phyloP scores from a whole-genome alignment of 1,284 basidiomycete species.

The Lentinula novae-zelandiae region DNA sequence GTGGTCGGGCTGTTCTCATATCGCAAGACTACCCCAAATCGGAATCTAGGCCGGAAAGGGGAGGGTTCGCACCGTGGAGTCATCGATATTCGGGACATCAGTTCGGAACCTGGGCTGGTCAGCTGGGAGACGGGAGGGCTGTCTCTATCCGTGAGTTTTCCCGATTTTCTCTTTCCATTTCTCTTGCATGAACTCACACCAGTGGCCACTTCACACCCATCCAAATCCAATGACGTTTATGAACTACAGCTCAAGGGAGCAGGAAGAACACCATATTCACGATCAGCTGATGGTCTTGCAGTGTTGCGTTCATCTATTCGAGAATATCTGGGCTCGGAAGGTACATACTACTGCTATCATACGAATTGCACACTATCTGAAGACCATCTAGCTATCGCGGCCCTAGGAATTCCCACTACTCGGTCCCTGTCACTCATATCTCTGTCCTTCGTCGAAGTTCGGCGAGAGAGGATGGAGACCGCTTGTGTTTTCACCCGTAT shows the following conservation, averaged over 20 bases:
- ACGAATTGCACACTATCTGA: background rate
- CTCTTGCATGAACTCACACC: conserved; percentile 1
- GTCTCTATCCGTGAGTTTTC: conserved; percentile 70
- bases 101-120: conserved; percentile 88
- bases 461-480: conserved; percentile 76
- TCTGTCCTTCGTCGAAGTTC: conserved; percentile 72
- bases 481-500: conserved; percentile 83
- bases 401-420: conserved; percentile 85
- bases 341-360: conserved; percentile 31
- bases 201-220: conserved; percentile 77
- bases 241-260: conserved; percentile 95
- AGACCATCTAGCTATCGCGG: conserved; percentile 71
- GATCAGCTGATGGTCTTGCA: conserved; percentile 89
- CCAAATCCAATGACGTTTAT: conserved; percentile 51
- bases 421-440: conserved; percentile 82
- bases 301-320: conserved; percentile 90
- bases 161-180: background rate
- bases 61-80: conserved; percentile 82
- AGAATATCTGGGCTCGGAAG: conserved; percentile 88
- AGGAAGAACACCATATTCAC: conserved; percentile 91
- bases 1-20: conserved; percentile 75
- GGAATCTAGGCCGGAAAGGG: conserved; percentile 24
- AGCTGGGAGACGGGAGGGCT: conserved; percentile 93
- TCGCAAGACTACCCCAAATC: conserved; percentile 32
- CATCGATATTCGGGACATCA: conserved; percentile 89